A percentile compares a stretch with the other conserved stretches of the same genome.
These are phyloP conservation scores for Teratosphaeriaceae sp. DNA, from an alignment of 2,329 filamentous ascomycete species.

Conservation along the genomic window DNA sequence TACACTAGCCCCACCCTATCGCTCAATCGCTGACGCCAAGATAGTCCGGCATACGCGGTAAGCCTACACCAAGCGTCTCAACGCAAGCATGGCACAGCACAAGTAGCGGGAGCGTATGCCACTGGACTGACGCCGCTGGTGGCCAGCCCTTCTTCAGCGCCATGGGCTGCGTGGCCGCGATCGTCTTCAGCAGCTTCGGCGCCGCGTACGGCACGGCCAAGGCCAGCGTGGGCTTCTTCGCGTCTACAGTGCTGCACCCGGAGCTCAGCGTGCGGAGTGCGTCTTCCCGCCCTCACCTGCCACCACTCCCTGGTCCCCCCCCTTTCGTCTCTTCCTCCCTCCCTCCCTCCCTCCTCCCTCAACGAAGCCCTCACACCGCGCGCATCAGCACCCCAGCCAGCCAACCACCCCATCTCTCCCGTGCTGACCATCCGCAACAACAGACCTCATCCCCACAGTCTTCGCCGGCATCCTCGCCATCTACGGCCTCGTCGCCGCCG, in stretches of 20 bases:
- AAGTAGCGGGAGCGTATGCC: too few species aligned
- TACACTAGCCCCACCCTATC: neutral
- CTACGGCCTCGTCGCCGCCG: constrained; percentile 54
- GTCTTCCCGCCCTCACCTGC: too few species aligned
- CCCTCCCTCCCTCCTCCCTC: too few species aligned
- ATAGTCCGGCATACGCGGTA: neutral
- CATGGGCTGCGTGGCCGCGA: constrained; percentile 13
- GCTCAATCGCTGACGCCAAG: neutral
- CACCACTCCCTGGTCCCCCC: too few species aligned
- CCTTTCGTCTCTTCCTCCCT: too few species aligned
- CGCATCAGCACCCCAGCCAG: too few species aligned
- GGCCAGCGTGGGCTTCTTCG: constrained; percentile 11
- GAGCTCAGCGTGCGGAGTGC: constrained; percentile 10
- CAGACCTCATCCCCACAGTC: constrained; percentile 99
- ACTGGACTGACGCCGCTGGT: neutral
- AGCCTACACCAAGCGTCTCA: too few species aligned
- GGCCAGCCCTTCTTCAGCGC: constrained; percentile 14
- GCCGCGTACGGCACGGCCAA: constrained; percentile 15
- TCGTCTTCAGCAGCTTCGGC: constrained; percentile 15
- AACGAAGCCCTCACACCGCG: too few species aligned
- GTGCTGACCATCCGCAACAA: too few species aligned
- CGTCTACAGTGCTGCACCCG: constrained; percentile 10
- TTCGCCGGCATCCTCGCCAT: constrained; percentile 99
- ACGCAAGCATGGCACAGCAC: too few species aligned
- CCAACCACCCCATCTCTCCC: too few species aligned